Evolutionary conservation across 208 protist genomes (phyloP).

Genomic region (Leishmania arabica): DNA sequence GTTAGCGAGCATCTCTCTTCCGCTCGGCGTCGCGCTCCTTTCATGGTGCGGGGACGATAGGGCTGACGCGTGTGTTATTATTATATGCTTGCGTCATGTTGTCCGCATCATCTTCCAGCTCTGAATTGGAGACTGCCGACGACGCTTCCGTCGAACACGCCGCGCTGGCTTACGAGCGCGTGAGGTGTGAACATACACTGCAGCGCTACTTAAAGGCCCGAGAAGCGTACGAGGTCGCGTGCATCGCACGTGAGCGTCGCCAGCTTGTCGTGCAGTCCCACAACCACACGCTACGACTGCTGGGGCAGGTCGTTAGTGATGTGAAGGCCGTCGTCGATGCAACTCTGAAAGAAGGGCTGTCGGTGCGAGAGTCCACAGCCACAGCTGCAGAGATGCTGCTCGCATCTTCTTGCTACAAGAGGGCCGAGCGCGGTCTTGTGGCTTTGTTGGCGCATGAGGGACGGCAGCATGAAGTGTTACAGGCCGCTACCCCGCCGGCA

Average conservation of each 20-base stretch:
- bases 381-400: background rate
- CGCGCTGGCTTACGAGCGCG: constrained; percentile 4
- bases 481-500: background rate
- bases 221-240: background rate
- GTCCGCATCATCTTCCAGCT: background rate
- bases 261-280: constrained; percentile 13
- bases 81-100: background rate
- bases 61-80: background rate
- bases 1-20: background rate
- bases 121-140: background rate
- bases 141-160: background rate
- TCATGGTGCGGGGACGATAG: background rate
- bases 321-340: background rate
- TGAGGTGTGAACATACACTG: constrained; percentile 5
- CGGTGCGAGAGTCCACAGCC: background rate
- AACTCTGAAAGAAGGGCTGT: background rate
- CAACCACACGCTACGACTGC: constrained; percentile 1
- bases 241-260: background rate
- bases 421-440: background rate
- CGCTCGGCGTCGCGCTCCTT: background rate
- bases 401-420: background rate
- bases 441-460: background rate
- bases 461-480: background rate
- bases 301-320: background rate
- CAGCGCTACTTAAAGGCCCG: background rate